These are phyloP conservation scores for Artomyces pyxidatus DNA, from an alignment of 768 basidiomycete genomes.

Conservation along the genomic window DNA sequence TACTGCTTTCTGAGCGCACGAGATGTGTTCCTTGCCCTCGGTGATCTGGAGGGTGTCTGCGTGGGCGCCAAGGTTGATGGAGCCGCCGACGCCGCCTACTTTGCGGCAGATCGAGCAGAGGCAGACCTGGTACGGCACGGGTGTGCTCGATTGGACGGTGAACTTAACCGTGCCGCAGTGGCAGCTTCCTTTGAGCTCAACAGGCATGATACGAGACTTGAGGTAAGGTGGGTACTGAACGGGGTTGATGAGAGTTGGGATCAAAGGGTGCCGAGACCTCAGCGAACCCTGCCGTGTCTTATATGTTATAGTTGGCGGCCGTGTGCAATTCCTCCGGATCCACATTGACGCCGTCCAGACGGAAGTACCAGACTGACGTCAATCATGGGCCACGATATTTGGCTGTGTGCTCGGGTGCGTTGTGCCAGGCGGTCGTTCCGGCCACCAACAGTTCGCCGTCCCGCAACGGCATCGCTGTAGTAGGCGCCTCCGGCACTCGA, in stretches of 20 bases:
- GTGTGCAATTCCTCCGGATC: not conserved
- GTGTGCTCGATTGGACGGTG: slow-evolving; percentile 37
- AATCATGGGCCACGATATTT: too few species aligned
- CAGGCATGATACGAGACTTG: slow-evolving; percentile 53
- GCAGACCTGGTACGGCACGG: slow-evolving; percentile 62
- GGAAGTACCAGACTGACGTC: not conserved
- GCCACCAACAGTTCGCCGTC: too few species aligned
- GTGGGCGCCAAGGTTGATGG: slow-evolving; percentile 57
- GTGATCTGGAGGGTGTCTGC: slow-evolving; percentile 41
- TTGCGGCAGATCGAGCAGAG: slow-evolving; percentile 66
- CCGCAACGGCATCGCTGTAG: too few species aligned
- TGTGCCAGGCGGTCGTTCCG: too few species aligned
- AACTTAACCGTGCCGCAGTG: slow-evolving; percentile 30
- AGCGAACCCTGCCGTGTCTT: too few species aligned
- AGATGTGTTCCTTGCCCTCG: slow-evolving; percentile 46
- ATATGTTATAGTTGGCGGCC: too few species aligned
- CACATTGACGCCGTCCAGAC: not conserved
- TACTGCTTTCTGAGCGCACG: slow-evolving; percentile 28
- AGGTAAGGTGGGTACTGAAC: too few species aligned
- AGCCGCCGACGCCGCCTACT: slow-evolving; percentile 56
- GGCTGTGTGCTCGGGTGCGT: too few species aligned
- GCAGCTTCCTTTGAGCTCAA: slow-evolving; percentile 37
- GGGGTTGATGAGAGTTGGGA: too few species aligned
- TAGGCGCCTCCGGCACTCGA: too few species aligned
- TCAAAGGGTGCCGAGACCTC: too few species aligned